Conservation (phyloP, 768 basidiomycete species). For the Hysterangium stoloniferum region DNA sequence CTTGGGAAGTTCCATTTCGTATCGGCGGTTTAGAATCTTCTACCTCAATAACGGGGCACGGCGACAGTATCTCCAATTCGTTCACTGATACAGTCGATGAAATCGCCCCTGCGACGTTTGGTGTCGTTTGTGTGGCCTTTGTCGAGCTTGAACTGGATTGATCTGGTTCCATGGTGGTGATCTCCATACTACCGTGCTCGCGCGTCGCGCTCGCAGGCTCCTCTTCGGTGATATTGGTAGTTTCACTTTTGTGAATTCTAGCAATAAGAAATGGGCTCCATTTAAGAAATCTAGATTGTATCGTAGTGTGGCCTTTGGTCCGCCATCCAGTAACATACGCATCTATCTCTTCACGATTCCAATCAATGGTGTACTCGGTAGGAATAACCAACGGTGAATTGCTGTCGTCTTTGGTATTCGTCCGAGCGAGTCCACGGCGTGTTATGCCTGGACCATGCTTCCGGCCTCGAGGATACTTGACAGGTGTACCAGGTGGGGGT, state of each 20-base stretch:
- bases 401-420: conserved; percentile 40
- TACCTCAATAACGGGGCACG: not conserved
- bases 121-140: not conserved
- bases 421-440: conserved; percentile 53
- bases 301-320: conserved; percentile 64
- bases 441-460: conserved; percentile 42
- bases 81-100: not conserved
- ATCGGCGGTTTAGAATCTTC: conserved; percentile 1
- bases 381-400: conserved; percentile 55
- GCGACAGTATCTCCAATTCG: not conserved
- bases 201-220: not conserved
- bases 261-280: conserved; percentile 90
- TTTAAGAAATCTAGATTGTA: conserved; percentile 46
- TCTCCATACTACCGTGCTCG: conserved; percentile 1
- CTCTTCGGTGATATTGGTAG: not conserved
- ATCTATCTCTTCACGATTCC: conserved; percentile 60
- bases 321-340: conserved; percentile 65
- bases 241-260: not conserved
- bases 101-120: not conserved
- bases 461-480: conserved; percentile 64
- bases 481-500: conserved; percentile 71
- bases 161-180: not conserved
- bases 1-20: not conserved
- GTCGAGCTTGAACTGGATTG: not conserved
- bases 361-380: conserved; percentile 64